Percentiles rank a stretch among this genome's conserved stretches.
Evolutionary conservation across 768 basidiomycete species (phyloP).

Genomic region (Termitomyces sp.): DNA sequence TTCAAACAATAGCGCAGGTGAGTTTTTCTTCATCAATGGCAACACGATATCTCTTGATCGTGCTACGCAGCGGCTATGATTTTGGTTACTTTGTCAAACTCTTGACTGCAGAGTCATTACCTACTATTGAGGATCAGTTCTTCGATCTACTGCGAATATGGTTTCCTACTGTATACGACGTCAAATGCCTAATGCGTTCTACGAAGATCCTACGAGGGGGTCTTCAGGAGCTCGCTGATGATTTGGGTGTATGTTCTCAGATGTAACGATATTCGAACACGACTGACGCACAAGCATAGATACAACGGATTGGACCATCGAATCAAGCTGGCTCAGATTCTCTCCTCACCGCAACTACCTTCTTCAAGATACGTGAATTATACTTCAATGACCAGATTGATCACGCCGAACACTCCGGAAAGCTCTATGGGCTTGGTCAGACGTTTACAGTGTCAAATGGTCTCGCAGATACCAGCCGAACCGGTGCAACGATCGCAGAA

Average conservation of each 20-base stretch:
- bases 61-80: constrained; percentile 79
- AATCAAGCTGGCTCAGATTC: constrained; percentile 99
- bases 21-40: background rate
- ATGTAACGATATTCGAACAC: constrained; percentile 11
- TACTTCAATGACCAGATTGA: constrained; percentile 92
- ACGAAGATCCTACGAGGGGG: constrained; percentile 84
- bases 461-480: constrained; percentile 56
- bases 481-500: constrained; percentile 78
- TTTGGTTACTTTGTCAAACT: constrained; percentile 98
- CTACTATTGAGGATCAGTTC: constrained; percentile 84
- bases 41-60: background rate
- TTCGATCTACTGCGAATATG: constrained; percentile 82
- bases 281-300: constrained; percentile 35
- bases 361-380: constrained; percentile 91
- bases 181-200: constrained; percentile 92
- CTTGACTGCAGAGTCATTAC: constrained; percentile 79
- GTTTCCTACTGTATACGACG: constrained; percentile 97
- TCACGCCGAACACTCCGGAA: constrained; percentile 74
- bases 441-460: constrained; percentile 69
- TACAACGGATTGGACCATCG: constrained; percentile 81
- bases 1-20: background rate
- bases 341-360: constrained; percentile 86
- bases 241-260: constrained; percentile 68
- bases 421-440: constrained; percentile 78
- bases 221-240: constrained; percentile 93